These are phyloP conservation scores for Haberlea rhodopensis DNA, from an alignment of 257 asterid genomes.

Conservation along the genomic window DNA sequence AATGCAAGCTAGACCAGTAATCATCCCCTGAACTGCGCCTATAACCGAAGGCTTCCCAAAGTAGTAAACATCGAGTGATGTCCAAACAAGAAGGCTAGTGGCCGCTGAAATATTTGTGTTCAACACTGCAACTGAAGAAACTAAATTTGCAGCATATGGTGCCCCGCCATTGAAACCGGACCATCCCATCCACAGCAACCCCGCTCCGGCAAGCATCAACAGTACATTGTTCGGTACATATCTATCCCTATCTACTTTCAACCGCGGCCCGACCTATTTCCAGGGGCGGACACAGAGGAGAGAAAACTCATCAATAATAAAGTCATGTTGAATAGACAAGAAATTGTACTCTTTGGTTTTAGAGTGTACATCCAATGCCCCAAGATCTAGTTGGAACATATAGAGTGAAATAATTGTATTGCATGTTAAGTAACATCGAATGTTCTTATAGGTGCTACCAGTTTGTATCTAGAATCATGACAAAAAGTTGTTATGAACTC, in stretches of 20 bases:
- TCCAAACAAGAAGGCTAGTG: constrained; percentile 90
- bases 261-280: constrained; percentile 77
- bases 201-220: constrained; percentile 89
- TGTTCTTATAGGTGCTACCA: no score
- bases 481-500: no score
- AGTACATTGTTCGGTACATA: constrained; percentile 81
- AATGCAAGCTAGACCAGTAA: constrained; percentile 86
- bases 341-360: not conserved
- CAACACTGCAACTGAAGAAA: constrained; percentile 64
- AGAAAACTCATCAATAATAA: not conserved
- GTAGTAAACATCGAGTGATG: constrained; percentile 71
- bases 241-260: constrained; percentile 77
- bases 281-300: not conserved
- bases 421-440: no score
- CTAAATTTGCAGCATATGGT: constrained; percentile 74
- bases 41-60: constrained; percentile 91
- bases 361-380: not conserved
- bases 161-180: constrained; percentile 97
- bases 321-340: not conserved
- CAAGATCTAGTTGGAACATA: no score
- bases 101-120: constrained; percentile 85
- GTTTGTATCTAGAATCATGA: no score
- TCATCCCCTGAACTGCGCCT: constrained; percentile 93
- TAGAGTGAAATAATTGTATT: no score
- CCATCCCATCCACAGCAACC: constrained; percentile 97